Conservation (phyloP, 225 moss, liverwort and hornwort genomes). For the Marchantia polymorpha region DNA sequence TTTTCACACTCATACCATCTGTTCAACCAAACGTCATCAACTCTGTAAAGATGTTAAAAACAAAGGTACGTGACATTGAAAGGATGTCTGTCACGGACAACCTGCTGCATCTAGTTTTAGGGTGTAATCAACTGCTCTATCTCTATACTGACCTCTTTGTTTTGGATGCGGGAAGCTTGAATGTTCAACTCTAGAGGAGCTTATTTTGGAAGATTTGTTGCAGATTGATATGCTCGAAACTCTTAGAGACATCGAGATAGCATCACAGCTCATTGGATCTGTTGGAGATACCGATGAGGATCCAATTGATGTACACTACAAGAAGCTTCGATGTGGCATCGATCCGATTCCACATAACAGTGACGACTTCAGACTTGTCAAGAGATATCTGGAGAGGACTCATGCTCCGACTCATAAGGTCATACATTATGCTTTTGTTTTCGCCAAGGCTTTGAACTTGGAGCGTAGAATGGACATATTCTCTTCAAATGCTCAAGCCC, state of each 20-base stretch:
- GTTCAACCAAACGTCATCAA: constrained; percentile 77
- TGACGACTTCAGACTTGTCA: constrained; percentile 69
- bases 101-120: neutral
- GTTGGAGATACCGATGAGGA: constrained; percentile 66
- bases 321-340: constrained; percentile 75
- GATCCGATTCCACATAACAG: constrained; percentile 71
- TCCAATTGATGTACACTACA: constrained; percentile 72
- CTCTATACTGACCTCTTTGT: neutral
- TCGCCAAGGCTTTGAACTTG: neutral
- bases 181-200: neutral
- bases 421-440: neutral
- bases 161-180: neutral
- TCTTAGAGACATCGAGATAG: constrained; percentile 93
- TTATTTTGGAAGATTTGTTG: constrained; percentile 9
- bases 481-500: neutral
- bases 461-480: neutral
- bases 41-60: constrained; percentile 54
- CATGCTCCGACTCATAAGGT: constrained; percentile 96
- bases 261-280: constrained; percentile 64
- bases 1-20: constrained; percentile 92
- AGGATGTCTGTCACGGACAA: neutral
- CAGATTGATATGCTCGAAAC: constrained; percentile 98
- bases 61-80: constrained; percentile 53
- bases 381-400: constrained; percentile 82
- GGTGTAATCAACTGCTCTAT: no score